These are phyloP conservation scores for Coelastrella sp. DNA, from an alignment of 139 green algal species.

Conservation along the genomic window DNA sequence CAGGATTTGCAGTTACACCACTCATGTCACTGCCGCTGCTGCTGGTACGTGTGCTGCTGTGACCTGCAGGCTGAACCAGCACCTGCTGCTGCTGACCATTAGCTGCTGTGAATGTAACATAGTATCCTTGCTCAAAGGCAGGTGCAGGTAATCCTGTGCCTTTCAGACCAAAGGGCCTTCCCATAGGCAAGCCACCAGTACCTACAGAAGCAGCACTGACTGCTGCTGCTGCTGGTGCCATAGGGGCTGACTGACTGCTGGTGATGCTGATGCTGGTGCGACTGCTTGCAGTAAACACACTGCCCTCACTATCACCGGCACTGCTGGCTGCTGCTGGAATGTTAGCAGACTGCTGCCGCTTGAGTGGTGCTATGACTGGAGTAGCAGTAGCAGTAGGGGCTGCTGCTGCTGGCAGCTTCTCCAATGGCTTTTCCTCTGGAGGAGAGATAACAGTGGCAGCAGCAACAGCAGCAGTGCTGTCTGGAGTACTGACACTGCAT, in stretches of 20 bases:
- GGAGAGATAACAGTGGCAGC: neutral
- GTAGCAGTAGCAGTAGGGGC: conserved; percentile 3
- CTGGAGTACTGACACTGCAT: neutral
- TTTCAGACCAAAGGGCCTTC: neutral
- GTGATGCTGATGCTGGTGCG: conserved; percentile 24
- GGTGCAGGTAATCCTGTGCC: conserved; percentile 2
- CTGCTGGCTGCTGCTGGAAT: neutral
- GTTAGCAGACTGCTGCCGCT: neutral
- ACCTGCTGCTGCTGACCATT: conserved; percentile 23
- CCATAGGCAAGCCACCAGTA: neutral
- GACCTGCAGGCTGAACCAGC: conserved; percentile 26
- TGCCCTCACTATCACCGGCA: conserved; percentile 31
- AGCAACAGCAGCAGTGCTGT: neutral
- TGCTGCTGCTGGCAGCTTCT: neutral
- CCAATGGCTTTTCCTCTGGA: neutral
- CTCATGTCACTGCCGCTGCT: neutral
- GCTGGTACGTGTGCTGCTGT: neutral
- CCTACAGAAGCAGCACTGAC: neutral
- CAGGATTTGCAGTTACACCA: too few relatives aligned
- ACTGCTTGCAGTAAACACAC: conserved; percentile 40
- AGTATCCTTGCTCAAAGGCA: conserved; percentile 30
- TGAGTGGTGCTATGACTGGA: neutral
- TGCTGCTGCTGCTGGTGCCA: neutral
- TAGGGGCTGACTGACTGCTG: neutral
- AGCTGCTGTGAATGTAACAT: conserved; percentile 28